Base-by-base conservation (phyloP, 257 asterid species). In the Verbena officinalis region DNA sequence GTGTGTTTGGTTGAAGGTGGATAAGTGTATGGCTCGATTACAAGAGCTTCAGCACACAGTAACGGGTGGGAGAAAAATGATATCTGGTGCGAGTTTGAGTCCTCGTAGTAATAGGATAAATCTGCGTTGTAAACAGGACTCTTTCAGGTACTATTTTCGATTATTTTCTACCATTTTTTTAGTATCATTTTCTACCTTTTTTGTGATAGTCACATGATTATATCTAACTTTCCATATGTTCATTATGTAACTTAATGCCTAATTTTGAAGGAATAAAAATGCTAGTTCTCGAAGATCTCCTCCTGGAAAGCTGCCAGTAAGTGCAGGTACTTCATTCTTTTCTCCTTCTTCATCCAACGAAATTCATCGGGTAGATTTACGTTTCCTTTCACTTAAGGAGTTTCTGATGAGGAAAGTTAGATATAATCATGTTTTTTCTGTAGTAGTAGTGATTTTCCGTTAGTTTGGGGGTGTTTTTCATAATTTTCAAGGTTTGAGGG, bases 1-100 rank as follows among this genome's bases (percentile, higher is more conserved):
- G 57, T 13, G 39, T 33, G 23, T 27, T 27, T 30, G 45, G 33
- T 64, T 73, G 67, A 66, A 91, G 96, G 96, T 91, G 84, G 97
- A 93, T 23, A 84, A 78, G 72, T 90, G 97, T 70, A 83, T 90
- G 91, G 95, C 94, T 62, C 65, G 99, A 73, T 65, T 93, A 77
- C 95, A 87, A 74, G 99, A 93, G 80, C 97, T 93, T 57, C 99
- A 90, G 19, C 55, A 81, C 78, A 81, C 91, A 31, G 95, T 91
- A 2, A 68, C 81, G 8, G 89, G 89, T 20, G 94, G 94, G 11
- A 59, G 21, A 20, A 89, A 81, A 48, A 72, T 74, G 69, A 69
- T 73, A 9, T 81, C 90, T 31, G 91, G 90, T 10, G 83, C 77
- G 63, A 81, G 70, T 71, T 77, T 80, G 61, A 88, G 95, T 64